These are phyloP conservation scores for Chaetomium sp. DNA, from an alignment of 2,329 filamentous ascomycete species.

Conservation along the genomic window DNA sequence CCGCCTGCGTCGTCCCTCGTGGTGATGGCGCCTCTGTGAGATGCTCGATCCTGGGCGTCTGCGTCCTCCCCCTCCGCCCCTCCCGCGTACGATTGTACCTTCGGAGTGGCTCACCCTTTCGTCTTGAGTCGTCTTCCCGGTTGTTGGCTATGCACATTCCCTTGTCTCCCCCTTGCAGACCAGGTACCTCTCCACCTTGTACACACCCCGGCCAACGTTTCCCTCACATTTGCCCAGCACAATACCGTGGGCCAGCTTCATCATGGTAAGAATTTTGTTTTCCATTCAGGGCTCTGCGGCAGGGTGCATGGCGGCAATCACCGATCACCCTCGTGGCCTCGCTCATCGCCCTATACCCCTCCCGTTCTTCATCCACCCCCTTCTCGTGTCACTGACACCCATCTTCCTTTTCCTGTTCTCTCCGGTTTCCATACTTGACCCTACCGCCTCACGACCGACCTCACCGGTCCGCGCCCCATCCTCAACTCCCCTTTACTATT, in stretches of 20 bases:
- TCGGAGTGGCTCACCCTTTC: conserved; percentile 15
- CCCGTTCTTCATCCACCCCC: conserved; percentile 8
- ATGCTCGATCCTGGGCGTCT: conserved; percentile 16
- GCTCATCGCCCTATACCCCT: conserved; percentile 12
- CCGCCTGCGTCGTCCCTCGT: conserved; percentile 9
- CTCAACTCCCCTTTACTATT: conserved; percentile 25
- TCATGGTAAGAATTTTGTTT: conserved; percentile 41
- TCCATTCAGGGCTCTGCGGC: conserved; percentile 34
- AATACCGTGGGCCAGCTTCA: conserved; percentile 27
- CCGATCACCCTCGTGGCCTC: conserved; percentile 18
- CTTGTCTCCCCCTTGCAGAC: conserved; percentile 18
- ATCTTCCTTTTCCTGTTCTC: conserved; percentile 20
- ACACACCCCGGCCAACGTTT: conserved; percentile 14
- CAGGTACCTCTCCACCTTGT: conserved; percentile 19
- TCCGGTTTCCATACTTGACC: conserved; percentile 17
- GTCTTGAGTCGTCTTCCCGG: conserved; percentile 12
- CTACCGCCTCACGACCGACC: conserved; percentile 13
- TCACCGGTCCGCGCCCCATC: conserved; percentile 23
- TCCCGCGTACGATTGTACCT: conserved; percentile 9
- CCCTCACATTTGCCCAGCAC: conserved; percentile 30
- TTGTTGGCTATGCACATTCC: conserved; percentile 9
- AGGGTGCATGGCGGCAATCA: conserved; percentile 42
- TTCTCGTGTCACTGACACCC: conserved; percentile 20
- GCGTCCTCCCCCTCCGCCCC: conserved; percentile 4
- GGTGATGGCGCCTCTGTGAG: conserved; percentile 25